A percentile compares a stretch with the other conserved stretches of the same genome.
These are phyloP conservation scores for Clavulina sp. DNA, from an alignment of 768 basidiomycete species.

Conservation along the genomic window DNA sequence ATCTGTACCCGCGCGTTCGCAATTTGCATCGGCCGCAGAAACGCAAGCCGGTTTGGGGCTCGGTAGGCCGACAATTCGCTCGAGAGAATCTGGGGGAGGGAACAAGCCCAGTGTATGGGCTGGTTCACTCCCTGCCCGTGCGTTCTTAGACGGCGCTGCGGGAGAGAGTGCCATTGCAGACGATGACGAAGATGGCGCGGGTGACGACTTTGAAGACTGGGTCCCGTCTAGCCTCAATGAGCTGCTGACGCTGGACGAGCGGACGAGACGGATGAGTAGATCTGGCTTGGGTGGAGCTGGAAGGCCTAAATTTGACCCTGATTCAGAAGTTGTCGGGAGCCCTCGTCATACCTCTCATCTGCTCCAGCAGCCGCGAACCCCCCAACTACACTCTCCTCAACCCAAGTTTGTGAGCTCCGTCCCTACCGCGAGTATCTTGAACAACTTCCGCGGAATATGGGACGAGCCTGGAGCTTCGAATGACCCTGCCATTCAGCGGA, in stretches of 20 bases:
- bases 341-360: background rate
- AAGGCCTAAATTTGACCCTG: too few relatives aligned
- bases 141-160: slow-evolving; percentile 10
- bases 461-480: slow-evolving; percentile 24
- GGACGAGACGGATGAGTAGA: slow-evolving; percentile 63
- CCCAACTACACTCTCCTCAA: background rate
- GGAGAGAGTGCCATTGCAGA: slow-evolving; percentile 3
- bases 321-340: too few relatives aligned
- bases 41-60: background rate
- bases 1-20: slow-evolving; percentile 17
- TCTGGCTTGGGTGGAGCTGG: too few relatives aligned
- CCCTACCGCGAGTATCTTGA: slow-evolving; percentile 56
- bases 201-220: slow-evolving; percentile 76
- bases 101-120: background rate
- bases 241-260: slow-evolving; percentile 75
- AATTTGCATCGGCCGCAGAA: too few relatives aligned
- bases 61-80: background rate
- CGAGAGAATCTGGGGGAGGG: background rate
- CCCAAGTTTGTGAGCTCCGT: slow-evolving; percentile 64
- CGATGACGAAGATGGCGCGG: slow-evolving; percentile 19
- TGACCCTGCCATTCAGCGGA: background rate
- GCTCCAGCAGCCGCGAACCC: too few relatives aligned
- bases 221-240: slow-evolving; percentile 78
- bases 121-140: slow-evolving; percentile 11
- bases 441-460: slow-evolving; percentile 69